Conservation (phyloP, 164 flowering plant species). For the Vitis rupestris region DNA sequence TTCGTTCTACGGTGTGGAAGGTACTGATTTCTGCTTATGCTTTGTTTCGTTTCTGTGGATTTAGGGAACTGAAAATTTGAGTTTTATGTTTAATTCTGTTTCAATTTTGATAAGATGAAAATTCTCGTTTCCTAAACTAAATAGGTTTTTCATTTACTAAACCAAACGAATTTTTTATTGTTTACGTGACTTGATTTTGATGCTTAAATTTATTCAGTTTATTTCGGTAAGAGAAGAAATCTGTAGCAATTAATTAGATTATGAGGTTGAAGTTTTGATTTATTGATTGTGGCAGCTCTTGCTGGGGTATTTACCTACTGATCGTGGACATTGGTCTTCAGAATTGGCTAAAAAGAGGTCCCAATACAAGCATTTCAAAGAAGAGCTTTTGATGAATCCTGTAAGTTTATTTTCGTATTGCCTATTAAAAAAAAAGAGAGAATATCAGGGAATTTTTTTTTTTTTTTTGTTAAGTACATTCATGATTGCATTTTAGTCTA, state of each 20-base stretch:
- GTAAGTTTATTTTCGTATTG: conserved; percentile 40
- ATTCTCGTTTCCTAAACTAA: too few relatives aligned
- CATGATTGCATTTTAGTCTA: background rate
- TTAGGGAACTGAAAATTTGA: background rate
- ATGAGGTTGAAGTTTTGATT: background rate
- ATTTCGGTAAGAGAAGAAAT: too few relatives aligned
- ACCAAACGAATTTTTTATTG: background rate
- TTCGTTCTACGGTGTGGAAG: conserved; percentile 92
- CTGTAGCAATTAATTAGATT: too few relatives aligned
- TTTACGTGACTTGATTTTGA: conserved; percentile 2
- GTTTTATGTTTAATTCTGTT: background rate
- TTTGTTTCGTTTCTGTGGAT: background rate
- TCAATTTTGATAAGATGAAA: too few relatives aligned
- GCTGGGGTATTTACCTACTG: conserved; percentile 78
- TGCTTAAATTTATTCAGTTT: background rate
- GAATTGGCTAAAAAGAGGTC: conserved; percentile 87
- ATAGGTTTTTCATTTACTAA: too few relatives aligned
- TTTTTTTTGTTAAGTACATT: too few relatives aligned
- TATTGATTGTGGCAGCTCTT: conserved; percentile 60
- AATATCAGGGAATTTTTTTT: background rate
- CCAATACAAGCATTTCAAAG: conserved; percentile 85
- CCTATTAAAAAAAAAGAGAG: background rate
- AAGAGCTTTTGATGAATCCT: conserved; percentile 91
- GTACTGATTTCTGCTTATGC: conserved; percentile 26
- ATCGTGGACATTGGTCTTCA: conserved; percentile 72